Base-by-base conservation (phyloP, 306 rosid genomes). In the Comarum palustre region DNA sequence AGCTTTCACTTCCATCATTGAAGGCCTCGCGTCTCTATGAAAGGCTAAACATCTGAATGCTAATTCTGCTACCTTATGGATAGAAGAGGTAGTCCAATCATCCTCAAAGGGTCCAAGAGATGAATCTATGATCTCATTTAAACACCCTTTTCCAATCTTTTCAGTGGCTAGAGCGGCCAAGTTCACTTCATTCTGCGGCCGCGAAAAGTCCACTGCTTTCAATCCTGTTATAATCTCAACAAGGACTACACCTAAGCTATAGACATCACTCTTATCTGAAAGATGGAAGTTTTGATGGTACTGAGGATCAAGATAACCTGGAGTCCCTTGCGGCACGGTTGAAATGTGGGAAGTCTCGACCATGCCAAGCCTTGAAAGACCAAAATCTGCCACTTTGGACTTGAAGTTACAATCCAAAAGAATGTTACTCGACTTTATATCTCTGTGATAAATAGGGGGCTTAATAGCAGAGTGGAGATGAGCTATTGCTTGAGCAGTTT, bases 251-350 rank as follows among this genome's bases (percentile, higher is more conserved):
- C 99, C 97, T 5, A 91, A 94, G 77, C 97, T 94, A 41, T 94
- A 94, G 2, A 89, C 99, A 32, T 94, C 99, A 1, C 99, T 94
- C 66, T 91, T 91, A 69, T 94, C 99, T 7, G 97, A 94, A 14
- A 94, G 95, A 20, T 94, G 97, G 64, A 88, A 94, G 57, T 92
- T 90, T 67, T 94, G 99, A 74, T 94, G 97, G 76, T 94, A 94
- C 34, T 94, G 97, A 27, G 97, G 99, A 59, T 94, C 99, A 32
- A 94, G 91, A 20, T 94, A 94, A 5, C 99, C 99, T 2, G 96
- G 99, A 6, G 99, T 94, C 24, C 99, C 99, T 24, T 94, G 99
- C 3, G 99, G 99, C 3, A 93, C 97, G 0, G 99, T 94, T 64
- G 99, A 94, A 73, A 90, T 85, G 74, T 91, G 95, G 4, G 99